Base-by-base conservation (phyloP, 768 basidiomycete genomes). In the Neoboletus brunneissimus region DNA sequence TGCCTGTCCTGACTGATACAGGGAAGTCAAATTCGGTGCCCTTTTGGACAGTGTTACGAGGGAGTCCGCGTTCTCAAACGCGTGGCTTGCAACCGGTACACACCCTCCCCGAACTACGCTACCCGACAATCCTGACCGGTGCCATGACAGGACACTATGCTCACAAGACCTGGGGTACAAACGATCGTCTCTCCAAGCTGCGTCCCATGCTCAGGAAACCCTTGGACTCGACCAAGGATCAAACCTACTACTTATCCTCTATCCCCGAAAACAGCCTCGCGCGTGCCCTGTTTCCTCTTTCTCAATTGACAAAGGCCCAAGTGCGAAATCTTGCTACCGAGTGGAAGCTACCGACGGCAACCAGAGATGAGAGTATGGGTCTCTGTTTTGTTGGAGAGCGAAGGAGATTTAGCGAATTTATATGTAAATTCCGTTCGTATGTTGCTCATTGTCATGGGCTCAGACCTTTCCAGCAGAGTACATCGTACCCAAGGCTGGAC, bases 361-460 rank as follows among this genome's bases (percentile, higher is more conserved):
- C 81, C 3, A 79, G 91, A 56, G 79, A 78, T 18, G 95, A 98
- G 67, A 94, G 91, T 70, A 94, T 96, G 84, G 95, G 95, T 0
- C 81, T 98, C 18, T 98, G 95, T 66, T 98, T 98, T 60, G 86
- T 98, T 1, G 95, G 94, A 5, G 83, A 94, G 66, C 84, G 87
- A 64, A 77, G 78, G 11, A 80, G 75, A 47, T 95, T 96, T 61
- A 76, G 79, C 27, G 73, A 81, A 10, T 98, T 95, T 67, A 70
- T 95, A 48, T 81, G 91, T 89, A 57, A 58, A 81, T 72, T 23
- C 50, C 27, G 35, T 52, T 37, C 38, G 4, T 47, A 11, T 35
- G n/a, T 15, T 37, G 7, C n/a, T 34, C 20, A 8, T 48, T 42
- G 16, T n/a, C 37, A 22, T 4, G 18, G 25, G 9, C 40, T 48